Base-by-base conservation (phyloP, 305 asterid genomes). In the Solanum hybrid region DNA sequence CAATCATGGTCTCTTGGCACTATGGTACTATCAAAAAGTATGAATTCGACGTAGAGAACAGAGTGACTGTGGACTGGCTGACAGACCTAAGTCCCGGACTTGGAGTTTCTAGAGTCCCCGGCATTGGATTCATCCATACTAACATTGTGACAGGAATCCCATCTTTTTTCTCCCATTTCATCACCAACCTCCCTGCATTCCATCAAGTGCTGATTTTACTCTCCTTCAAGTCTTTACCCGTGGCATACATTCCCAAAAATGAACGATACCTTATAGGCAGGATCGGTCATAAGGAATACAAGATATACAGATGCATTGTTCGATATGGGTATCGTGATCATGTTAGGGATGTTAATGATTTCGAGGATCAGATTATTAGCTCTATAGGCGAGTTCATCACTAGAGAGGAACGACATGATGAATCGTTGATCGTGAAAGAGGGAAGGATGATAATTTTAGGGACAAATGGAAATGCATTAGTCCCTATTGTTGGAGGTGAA, bases 141-240 rank as follows among this genome's bases (percentile, higher is more conserved):
- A 97, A 96, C 31, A 88, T 97, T 2, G 95, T 92, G 14, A 90
- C 92, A 32, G 99, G 99, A 91, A 94, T 97, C 90, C 99, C 99
- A 1, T 97, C 98, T 73, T 95, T 97, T 92, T 97, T 97, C 79
- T 90, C 99, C 79, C 99, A 96, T 87, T 97, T 97, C 92, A 93
- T 97, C 88, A 94, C 98, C 4, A 96, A 95, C 38, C 93, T 97
- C 84, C 99, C 99, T 1, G 99, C 99, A 80, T 95, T 95, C 87
- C 99, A 97, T 88, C 95, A 93, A 88, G 95, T 96, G 73, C 90
- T 97, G 77, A 92, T 97, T 37, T 95, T 97, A n/a, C 95, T 97
- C 71, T 94, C 97, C 4, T 94, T 96, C 95, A 97, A 95, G 95
- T 92, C 96, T 7, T 92, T 92, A 17, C 98, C 98, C 3, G 94